Evolutionary conservation across 148 eudicot species (phyloP).

Genomic region (Persicaria maculosa): DNA sequence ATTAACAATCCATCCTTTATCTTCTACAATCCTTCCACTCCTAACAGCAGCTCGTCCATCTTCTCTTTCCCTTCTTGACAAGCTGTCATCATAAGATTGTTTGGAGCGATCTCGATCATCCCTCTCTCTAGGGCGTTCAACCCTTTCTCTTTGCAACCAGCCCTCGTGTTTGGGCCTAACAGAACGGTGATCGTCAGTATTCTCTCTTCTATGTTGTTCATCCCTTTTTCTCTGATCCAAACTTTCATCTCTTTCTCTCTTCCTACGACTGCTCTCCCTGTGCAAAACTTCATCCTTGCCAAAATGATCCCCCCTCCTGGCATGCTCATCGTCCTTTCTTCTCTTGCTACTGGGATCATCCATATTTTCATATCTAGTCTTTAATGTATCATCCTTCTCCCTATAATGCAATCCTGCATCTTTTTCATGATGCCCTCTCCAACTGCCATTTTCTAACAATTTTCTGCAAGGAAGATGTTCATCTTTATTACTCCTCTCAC

Average conservation of each 20-base stretch:
- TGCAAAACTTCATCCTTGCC: conserved; percentile 51
- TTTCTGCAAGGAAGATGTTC: conserved; percentile 54
- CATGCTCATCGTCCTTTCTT: conserved; percentile 55
- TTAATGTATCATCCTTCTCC: conserved; percentile 55
- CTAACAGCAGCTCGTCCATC: conserved; percentile 40
- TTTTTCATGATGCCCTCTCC: conserved; percentile 61
- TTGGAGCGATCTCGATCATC: conserved; percentile 65
- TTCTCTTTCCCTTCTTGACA: conserved; percentile 63
- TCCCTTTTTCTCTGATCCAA: conserved; percentile 20
- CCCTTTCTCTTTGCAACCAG: conserved; percentile 56
- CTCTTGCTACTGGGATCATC: conserved; percentile 66
- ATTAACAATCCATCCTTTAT: conserved; percentile 39
- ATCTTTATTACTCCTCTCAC: conserved; percentile 52
- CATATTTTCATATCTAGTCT: conserved; percentile 38
- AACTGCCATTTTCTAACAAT: conserved; percentile 52
- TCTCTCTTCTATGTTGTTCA: neutral
- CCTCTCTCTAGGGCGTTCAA: conserved; percentile 54
- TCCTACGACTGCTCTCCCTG: conserved; percentile 52
- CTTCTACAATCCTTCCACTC: conserved; percentile 45
- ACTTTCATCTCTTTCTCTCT: conserved; percentile 70
- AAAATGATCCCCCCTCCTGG: conserved; percentile 49
- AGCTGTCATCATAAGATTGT: conserved; percentile 46
- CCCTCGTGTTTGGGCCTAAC: conserved; percentile 57
- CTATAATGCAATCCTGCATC: conserved; percentile 45
- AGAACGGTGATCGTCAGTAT: conserved; percentile 20